Evolutionary conservation across 768 basidiomycete species (phyloP).

Genomic region (Pleurotus sapidus): DNA sequence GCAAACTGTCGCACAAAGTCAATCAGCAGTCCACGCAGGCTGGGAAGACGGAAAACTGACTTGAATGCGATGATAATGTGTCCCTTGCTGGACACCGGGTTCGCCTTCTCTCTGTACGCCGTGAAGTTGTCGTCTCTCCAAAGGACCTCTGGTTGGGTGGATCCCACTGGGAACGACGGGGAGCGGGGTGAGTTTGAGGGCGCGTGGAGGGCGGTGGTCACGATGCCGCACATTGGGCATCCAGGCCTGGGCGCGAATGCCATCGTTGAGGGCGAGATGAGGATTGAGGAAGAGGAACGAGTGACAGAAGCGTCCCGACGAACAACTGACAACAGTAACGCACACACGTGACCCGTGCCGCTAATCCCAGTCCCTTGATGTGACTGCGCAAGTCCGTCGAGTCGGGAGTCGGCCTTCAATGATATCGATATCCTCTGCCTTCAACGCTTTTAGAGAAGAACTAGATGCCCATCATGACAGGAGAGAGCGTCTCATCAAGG

Average conservation of each 20-base stretch:
- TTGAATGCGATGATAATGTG: conserved; percentile 78
- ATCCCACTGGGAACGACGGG: conserved; percentile 42
- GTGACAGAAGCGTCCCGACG: neutral
- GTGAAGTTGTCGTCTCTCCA: conserved; percentile 81
- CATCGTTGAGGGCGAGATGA: conserved; percentile 25
- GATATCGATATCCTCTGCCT: conserved; percentile 24
- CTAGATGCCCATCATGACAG: conserved; percentile 85
- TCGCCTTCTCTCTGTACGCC: conserved; percentile 63
- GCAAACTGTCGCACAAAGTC: conserved; percentile 45
- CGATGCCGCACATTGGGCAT: conserved; percentile 77
- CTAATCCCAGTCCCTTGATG: no score
- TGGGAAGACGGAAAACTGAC: conserved; percentile 34
- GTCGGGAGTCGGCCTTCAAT: neutral
- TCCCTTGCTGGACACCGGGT: conserved; percentile 71
- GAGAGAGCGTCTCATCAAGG: conserved; percentile 90
- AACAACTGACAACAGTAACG: neutral
- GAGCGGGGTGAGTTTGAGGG: conserved; percentile 42
- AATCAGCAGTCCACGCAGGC: conserved; percentile 4
- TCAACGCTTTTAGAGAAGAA: conserved; percentile 64
- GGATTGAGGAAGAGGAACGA: neutral
- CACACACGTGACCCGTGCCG: conserved; percentile 11
- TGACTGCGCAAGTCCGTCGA: neutral
- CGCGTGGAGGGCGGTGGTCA: conserved; percentile 48
- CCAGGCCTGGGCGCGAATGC: conserved; percentile 62
- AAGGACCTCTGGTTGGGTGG: conserved; percentile 56